A percentile compares a stretch with the other conserved stretches of the same genome.
These are phyloP conservation scores for Calocybe gangraenosa DNA, from an alignment of 768 basidiomycete species.

Conservation along the genomic window DNA sequence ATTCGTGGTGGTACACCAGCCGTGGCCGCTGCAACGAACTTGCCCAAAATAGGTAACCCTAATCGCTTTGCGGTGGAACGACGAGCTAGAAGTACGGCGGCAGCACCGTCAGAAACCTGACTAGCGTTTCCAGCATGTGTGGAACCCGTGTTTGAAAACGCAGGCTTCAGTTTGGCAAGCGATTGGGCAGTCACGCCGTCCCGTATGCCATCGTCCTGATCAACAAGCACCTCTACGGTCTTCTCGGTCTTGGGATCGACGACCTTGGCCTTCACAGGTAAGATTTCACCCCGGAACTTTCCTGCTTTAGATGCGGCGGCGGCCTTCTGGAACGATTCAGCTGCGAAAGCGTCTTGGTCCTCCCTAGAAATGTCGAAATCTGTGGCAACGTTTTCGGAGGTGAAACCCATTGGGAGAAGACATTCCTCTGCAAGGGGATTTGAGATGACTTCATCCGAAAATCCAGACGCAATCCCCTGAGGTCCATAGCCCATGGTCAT, in stretches of 20 bases:
- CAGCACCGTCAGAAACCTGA: constrained; percentile 91
- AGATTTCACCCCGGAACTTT: constrained; percentile 79
- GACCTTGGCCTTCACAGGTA: constrained; percentile 73
- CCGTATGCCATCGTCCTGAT: constrained; percentile 82
- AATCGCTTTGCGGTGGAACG: constrained; percentile 79
- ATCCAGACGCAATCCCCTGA: constrained; percentile 43
- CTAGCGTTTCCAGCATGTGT: constrained; percentile 88
- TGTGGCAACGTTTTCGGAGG: constrained; percentile 89
- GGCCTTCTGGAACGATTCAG: constrained; percentile 81
- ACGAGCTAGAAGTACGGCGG: constrained; percentile 81
- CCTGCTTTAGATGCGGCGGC: constrained; percentile 77
- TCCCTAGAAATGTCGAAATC: constrained; percentile 73
- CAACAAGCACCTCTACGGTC: constrained; percentile 63
- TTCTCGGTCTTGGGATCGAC: constrained; percentile 75
- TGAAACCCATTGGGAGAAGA: constrained; percentile 88
- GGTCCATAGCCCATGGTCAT: constrained; percentile 81
- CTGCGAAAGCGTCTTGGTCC: constrained; percentile 81
- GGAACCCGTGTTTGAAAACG: constrained; percentile 69
- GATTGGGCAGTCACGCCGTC: constrained; percentile 80
- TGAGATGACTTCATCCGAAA: constrained; percentile 64
- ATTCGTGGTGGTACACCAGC: constrained; percentile 87
- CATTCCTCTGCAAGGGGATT: constrained; percentile 78
- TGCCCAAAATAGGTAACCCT: constrained; percentile 81
- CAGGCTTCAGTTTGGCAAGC: constrained; percentile 80
- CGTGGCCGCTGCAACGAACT: constrained; percentile 67